Base-by-base conservation (phyloP, 1,284 basidiomycete genomes). In the Polyporus tsugae region DNA sequence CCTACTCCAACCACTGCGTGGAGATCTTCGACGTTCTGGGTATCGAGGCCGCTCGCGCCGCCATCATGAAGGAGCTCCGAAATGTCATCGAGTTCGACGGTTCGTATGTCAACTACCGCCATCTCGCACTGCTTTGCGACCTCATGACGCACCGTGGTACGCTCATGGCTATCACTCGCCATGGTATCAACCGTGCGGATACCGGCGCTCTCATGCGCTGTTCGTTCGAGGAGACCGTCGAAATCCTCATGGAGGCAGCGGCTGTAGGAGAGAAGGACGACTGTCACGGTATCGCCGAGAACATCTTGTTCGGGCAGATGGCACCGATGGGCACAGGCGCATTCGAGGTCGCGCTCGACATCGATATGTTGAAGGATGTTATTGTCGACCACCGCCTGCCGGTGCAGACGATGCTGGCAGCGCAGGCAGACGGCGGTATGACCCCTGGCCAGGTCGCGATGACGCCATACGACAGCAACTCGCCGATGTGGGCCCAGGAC, bases 191-290 rank as follows among this genome's bases (percentile, higher is more conserved):
- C 82, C 92, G 97, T 65, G 95, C 97, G 38, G 96, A 99, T 76
- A 97, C 96, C 11, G 96, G 96, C 52, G 97, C 98, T 1, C 86
- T 99, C 64, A 99, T 99, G 92, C 88, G 98, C 60, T 99, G 96
- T 82, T 99, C 98, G 4, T 99, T 99, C 86, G 98, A 99, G 81
- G 98, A 99, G 86, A 99, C 98, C 0, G 98, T 99, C 71, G 98
- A 99, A 81, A 98, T 99, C 74, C 82, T 99, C 67, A 97, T 99
- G 91, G 98, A 99, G 79, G 98, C 98, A 0, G 98, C 98, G 0
- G 96, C 97, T 1, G 94, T 97, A 57, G 98, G 98, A 65, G 97
- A 99, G 83, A 94, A 96, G 80, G 98, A 99, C 75, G 97, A 99
- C 77, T 99, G 98, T 80, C 95, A 95, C 71, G 98, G 98, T 72